phyloP scores from a whole-genome alignment of 2,329 filamentous ascomycete species.

The Xylariaceae sp. region DNA sequence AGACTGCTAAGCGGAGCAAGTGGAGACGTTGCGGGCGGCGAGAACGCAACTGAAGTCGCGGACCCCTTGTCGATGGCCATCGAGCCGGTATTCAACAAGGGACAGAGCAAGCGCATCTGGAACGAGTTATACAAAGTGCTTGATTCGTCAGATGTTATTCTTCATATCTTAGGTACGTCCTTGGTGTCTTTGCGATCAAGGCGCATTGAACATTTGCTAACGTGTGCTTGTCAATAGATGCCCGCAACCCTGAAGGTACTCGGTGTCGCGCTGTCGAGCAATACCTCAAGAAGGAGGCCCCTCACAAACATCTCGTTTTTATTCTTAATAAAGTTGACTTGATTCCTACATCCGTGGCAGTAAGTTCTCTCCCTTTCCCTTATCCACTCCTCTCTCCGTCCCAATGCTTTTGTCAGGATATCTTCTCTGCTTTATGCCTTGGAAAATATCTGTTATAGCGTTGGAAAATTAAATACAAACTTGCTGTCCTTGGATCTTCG shows the following conservation, averaged over 20 bases:
- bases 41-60: slow-evolving; percentile 36
- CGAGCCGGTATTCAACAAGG: slow-evolving; percentile 88
- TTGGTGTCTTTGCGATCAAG: background rate
- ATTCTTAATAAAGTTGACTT: slow-evolving; percentile 89
- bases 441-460: slow-evolving; percentile 93
- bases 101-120: slow-evolving; percentile 90
- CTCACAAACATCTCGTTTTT: slow-evolving; percentile 81
- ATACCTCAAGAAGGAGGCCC: slow-evolving; percentile 86
- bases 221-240: slow-evolving; percentile 53
- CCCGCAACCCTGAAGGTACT: slow-evolving; percentile 83
- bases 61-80: slow-evolving; percentile 57
- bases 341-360: slow-evolving; percentile 85
- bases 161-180: slow-evolving; percentile 59
- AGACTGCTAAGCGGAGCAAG: slow-evolving; percentile 68
- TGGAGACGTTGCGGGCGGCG: slow-evolving; percentile 43
- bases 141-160: slow-evolving; percentile 75
- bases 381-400: slow-evolving; percentile 32
- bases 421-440: slow-evolving; percentile 53
- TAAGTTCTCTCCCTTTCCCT: slow-evolving; percentile 51
- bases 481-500: slow-evolving; percentile 62
- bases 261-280: slow-evolving; percentile 87
- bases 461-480: slow-evolving; percentile 86
- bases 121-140: slow-evolving; percentile 65
- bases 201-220: background rate
- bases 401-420: slow-evolving; percentile 83